These are phyloP conservation scores for Beta corolliflora DNA, from an alignment of 179 eudicot species.

Conservation along the genomic window DNA sequence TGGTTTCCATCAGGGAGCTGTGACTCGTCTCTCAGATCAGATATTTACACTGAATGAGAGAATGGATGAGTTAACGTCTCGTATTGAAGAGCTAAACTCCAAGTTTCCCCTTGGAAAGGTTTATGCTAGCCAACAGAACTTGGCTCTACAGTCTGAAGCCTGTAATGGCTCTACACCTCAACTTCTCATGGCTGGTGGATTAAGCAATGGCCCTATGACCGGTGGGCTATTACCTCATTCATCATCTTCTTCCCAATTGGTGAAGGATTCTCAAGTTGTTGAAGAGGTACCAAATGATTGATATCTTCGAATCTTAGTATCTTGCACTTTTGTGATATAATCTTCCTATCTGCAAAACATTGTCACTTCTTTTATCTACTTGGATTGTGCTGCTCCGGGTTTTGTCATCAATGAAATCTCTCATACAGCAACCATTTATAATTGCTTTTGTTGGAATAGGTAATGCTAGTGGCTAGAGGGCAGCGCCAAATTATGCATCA, in stretches of 20 bases:
- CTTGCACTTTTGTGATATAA: not conserved
- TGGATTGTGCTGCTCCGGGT: not conserved
- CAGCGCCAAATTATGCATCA: constrained; percentile 78
- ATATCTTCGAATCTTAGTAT: not conserved
- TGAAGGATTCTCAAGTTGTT: constrained; percentile 67
- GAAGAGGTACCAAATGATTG: constrained; percentile 64
- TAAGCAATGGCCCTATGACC: constrained; percentile 54
- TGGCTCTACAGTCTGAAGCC: constrained; percentile 61
- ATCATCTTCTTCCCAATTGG: constrained; percentile 74
- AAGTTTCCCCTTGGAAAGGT: constrained; percentile 42
- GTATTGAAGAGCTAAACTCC: constrained; percentile 75
- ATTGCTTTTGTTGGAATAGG: constrained; percentile 35
- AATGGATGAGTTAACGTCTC: constrained; percentile 87
- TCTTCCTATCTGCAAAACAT: not conserved
- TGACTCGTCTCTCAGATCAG: constrained; percentile 80
- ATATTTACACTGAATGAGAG: constrained; percentile 84
- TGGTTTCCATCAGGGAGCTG: constrained; percentile 56
- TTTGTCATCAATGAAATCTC: not conserved
- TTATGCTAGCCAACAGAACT: constrained; percentile 71
- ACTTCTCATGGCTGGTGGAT: constrained; percentile 50
- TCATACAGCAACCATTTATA: not conserved
- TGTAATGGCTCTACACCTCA: constrained; percentile 60
- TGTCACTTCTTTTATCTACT: not conserved
- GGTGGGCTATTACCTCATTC: constrained; percentile 56
- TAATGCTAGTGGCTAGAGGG: constrained; percentile 54